Conservation (phyloP, 768 basidiomycete genomes). For the Pulveroboletus sp. region DNA sequence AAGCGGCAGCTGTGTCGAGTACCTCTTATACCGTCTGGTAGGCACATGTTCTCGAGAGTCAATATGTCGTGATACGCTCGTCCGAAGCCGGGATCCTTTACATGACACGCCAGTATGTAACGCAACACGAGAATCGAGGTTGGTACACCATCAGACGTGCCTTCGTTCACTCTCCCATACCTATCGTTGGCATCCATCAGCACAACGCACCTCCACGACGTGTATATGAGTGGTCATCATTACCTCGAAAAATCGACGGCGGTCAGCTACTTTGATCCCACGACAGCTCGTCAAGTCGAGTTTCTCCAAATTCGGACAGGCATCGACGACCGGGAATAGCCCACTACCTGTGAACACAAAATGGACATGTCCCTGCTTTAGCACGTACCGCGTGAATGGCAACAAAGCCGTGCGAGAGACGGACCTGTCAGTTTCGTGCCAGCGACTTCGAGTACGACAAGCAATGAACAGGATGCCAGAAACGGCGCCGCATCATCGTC, state of each 20-base stretch:
- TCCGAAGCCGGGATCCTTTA: too few relatives aligned
- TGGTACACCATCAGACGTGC: background rate
- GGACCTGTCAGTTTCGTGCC: slow-evolving; percentile 58
- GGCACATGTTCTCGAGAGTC: too few relatives aligned
- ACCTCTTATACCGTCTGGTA: too few relatives aligned
- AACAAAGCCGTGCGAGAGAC: slow-evolving; percentile 13
- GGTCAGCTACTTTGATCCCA: slow-evolving; percentile 52
- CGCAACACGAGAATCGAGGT: background rate
- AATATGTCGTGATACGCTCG: too few relatives aligned
- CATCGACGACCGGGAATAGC: slow-evolving; percentile 53
- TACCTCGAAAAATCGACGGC: slow-evolving; percentile 65
- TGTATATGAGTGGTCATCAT: background rate
- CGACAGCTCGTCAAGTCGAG: slow-evolving; percentile 66
- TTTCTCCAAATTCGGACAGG: slow-evolving; percentile 46
- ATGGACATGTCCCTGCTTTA: background rate
- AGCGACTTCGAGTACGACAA: slow-evolving; percentile 47
- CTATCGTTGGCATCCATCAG: slow-evolving; percentile 6
- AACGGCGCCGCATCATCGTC: slow-evolving; percentile 53
- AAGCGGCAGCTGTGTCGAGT: too few relatives aligned
- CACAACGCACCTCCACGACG: slow-evolving; percentile 7
- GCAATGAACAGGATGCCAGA: slow-evolving; percentile 46
- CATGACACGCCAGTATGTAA: too few relatives aligned
- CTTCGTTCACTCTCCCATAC: slow-evolving; percentile 24
- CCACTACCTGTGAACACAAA: slow-evolving; percentile 40
- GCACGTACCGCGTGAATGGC: background rate